These are phyloP conservation scores for Candida sp. DNA, from an alignment of 1,139 yeast genomes.

Conservation along the genomic window DNA sequence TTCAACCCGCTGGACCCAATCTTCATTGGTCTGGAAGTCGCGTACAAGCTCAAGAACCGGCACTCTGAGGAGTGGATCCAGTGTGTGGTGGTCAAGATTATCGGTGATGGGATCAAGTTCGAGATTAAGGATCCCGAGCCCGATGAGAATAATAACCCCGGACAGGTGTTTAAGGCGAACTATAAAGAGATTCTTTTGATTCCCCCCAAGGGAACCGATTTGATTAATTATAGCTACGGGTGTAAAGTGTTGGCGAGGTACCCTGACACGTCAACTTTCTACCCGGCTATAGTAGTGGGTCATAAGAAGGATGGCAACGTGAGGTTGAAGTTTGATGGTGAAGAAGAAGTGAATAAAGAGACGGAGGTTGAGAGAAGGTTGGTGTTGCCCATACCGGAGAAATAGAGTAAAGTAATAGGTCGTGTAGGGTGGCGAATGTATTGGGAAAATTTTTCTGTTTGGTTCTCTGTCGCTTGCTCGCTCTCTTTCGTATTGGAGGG, in stretches of 20 bases:
- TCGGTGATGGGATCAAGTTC: slow-evolving; percentile 76
- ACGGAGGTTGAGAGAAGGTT: slow-evolving; percentile 89
- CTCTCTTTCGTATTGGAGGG: neutral
- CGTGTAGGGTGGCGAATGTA: neutral
- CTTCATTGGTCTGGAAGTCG: slow-evolving; percentile 80
- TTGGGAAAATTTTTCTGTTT: neutral
- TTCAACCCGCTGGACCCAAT: slow-evolving; percentile 68
- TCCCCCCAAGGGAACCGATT: slow-evolving; percentile 50
- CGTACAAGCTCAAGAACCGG: slow-evolving; percentile 74
- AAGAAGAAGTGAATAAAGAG: slow-evolving; percentile 95
- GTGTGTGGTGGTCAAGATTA: slow-evolving; percentile 82
- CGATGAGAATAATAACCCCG: slow-evolving; percentile 90
- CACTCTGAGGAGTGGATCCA: slow-evolving; percentile 95
- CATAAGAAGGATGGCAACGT: slow-evolving; percentile 78
- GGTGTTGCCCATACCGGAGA: slow-evolving; percentile 76
- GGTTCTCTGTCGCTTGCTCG: neutral
- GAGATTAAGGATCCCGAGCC: slow-evolving; percentile 98
- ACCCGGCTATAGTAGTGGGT: slow-evolving; percentile 91
- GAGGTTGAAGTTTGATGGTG: slow-evolving; percentile 90
- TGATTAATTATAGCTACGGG: slow-evolving; percentile 72
- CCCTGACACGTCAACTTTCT: slow-evolving; percentile 98
- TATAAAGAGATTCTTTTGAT: slow-evolving; percentile 82
- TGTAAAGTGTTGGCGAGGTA: slow-evolving; percentile 90
- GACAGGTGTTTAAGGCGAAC: slow-evolving; percentile 83
- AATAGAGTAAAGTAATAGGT: slow-evolving; percentile 14